Conservation (phyloP, 306 rosid genomes). For the Castanea mollissima region DNA sequence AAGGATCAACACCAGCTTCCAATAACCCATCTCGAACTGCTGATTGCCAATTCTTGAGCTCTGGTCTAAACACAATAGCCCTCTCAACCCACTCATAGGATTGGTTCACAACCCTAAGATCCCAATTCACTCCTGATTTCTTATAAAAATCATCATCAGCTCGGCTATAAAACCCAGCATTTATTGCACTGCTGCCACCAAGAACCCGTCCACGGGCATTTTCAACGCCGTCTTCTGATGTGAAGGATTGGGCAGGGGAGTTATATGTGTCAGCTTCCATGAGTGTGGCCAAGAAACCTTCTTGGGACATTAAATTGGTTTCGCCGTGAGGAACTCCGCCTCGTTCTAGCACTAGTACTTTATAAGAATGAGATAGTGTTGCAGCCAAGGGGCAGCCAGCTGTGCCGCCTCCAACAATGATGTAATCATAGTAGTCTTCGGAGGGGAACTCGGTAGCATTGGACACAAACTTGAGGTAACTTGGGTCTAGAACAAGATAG, state of each 20-base stretch:
- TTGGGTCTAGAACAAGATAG: constrained; percentile 24
- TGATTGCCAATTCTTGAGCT: constrained; percentile 69
- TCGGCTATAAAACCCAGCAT: constrained; percentile 91
- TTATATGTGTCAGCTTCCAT: constrained; percentile 33
- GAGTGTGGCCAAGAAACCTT: constrained; percentile 76
- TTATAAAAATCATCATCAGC: constrained; percentile 62
- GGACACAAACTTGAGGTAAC: constrained; percentile 49
- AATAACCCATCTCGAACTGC: constrained; percentile 76
- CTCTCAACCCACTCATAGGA: constrained; percentile 84
- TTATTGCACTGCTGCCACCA: constrained; percentile 91
- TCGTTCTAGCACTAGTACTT: constrained; percentile 71
- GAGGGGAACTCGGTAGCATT: constrained; percentile 64
- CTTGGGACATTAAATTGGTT: constrained; percentile 60
- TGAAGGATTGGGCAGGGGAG: constrained; percentile 68
- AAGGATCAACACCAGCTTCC: constrained; percentile 75
- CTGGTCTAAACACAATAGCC: constrained; percentile 63
- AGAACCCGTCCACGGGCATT: constrained; percentile 90
- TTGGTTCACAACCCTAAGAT: constrained; percentile 48
- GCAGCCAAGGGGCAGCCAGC: constrained; percentile 95
- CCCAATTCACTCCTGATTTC: constrained; percentile 49
- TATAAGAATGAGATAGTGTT: constrained; percentile 49
- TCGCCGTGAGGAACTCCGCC: constrained; percentile 52
- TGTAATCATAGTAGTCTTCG: constrained; percentile 82
- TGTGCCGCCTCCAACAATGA: constrained; percentile 89
- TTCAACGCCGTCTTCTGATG: constrained; percentile 82